A percentile compares a stretch with the other conserved stretches of the same genome.
Conservation (phyloP, 192 early-diverging fungal species). For the Coemansia furcata region DNA sequence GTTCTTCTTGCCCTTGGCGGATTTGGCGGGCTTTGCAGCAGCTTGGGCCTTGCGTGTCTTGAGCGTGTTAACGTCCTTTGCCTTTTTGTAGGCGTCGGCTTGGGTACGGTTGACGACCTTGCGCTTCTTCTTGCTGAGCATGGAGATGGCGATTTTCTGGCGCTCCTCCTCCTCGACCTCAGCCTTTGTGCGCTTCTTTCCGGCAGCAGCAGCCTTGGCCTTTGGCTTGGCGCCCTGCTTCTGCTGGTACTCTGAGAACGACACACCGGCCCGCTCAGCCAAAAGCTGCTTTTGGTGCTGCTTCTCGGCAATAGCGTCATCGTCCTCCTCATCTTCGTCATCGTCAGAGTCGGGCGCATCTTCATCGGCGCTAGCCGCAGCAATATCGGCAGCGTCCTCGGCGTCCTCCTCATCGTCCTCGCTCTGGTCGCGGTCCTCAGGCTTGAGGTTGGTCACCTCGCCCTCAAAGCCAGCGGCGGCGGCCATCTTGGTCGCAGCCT, state of each 20-base stretch:
- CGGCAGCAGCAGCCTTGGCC: background rate
- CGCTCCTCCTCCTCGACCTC: conserved; percentile 52
- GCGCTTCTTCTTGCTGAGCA: conserved; percentile 56
- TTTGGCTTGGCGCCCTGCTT: conserved; percentile 1
- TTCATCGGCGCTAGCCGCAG: conserved; percentile 63
- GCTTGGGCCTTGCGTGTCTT: conserved; percentile 37
- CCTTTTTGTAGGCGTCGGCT: conserved; percentile 34
- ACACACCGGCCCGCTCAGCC: conserved; percentile 42
- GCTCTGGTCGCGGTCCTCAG: conserved; percentile 58
- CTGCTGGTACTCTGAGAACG: conserved; percentile 50
- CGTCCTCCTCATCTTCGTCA: conserved; percentile 51
- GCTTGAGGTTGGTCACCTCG: conserved; percentile 60
- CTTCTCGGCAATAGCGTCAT: conserved; percentile 41
- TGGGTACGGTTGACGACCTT: conserved; percentile 46
- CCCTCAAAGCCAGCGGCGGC: conserved; percentile 57
- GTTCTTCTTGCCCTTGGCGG: conserved; percentile 16
- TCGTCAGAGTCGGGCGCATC: conserved; percentile 55
- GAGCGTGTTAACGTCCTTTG: conserved; percentile 38
- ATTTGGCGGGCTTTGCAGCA: conserved; percentile 1
- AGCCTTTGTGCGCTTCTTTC: conserved; percentile 32
- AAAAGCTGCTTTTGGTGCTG: conserved; percentile 45
- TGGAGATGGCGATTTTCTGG: conserved; percentile 50
- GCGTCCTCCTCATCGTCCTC: conserved; percentile 50
- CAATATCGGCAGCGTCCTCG: conserved; percentile 39
- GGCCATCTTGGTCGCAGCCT: conserved; percentile 48